A percentile compares a stretch with the other conserved stretches of the same genome.
Conservation (phyloP, 1,284 basidiomycete genomes). For the Austropuccinia psidii region DNA sequence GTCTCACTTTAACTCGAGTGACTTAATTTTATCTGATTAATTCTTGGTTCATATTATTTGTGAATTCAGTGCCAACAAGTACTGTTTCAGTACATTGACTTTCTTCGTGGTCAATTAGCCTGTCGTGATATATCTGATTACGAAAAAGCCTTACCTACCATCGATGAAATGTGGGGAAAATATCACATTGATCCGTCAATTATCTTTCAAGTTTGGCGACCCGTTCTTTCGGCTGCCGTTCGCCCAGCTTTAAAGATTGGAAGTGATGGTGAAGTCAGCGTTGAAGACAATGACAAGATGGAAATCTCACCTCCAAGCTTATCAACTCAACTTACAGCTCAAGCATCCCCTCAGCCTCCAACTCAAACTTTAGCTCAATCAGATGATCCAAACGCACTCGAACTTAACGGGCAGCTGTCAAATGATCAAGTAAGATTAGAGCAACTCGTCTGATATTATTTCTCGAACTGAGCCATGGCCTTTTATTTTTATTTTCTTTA, state of each 20-base stretch:
- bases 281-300: conserved; percentile 31
- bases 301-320: neutral
- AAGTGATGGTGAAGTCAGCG: conserved; percentile 37
- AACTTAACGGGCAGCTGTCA: neutral
- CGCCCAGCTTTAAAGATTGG: conserved; percentile 39
- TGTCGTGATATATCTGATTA: conserved; percentile 46
- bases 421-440: conserved; percentile 8
- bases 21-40: neutral
- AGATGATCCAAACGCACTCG: neutral
- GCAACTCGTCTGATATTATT: too few species aligned
- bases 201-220: conserved; percentile 83
- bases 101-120: conserved; percentile 49
- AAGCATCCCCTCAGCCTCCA: conserved; percentile 52
- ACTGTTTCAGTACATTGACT: conserved; percentile 54
- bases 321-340: conserved; percentile 34
- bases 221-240: conserved; percentile 62
- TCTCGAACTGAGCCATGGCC: too few species aligned
- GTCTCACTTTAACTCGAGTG: neutral
- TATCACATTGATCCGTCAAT: conserved; percentile 73
- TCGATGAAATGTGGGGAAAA: conserved; percentile 62
- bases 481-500: neutral
- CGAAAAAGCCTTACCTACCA: conserved; percentile 54
- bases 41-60: neutral
- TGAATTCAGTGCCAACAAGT: conserved; percentile 50
- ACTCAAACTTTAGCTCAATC: neutral